Conservation (phyloP, 202 grass and related monocot genomes). For the Schoenoplectus triqueter region DNA sequence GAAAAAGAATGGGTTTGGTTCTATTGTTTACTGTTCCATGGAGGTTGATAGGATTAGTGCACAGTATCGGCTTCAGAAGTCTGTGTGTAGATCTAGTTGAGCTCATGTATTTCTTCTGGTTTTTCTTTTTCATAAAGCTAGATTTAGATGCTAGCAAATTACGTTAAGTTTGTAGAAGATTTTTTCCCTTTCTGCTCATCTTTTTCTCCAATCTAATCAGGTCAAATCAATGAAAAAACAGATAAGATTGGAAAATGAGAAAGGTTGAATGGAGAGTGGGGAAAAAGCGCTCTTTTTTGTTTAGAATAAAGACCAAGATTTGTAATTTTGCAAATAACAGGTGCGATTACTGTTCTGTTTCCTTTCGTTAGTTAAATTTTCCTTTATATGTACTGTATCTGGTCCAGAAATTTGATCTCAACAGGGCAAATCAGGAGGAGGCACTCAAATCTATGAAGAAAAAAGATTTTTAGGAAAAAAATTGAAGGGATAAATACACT, state of each 20-base stretch:
- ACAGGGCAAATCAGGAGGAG: not conserved
- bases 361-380: not conserved
- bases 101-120: conserved; percentile 29
- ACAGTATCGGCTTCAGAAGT: conserved; percentile 31
- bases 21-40: conserved; percentile 50
- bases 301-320: not conserved
- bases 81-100: conserved; percentile 44
- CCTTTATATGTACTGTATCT: not conserved
- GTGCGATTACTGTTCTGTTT: not conserved
- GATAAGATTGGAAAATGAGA: not conserved
- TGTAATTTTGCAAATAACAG: not conserved
- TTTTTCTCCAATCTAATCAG: not conserved
- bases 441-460: not conserved
- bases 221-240: not conserved
- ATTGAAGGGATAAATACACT: too few relatives aligned
- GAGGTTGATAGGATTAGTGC: conserved; percentile 47
- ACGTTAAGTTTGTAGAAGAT: not conserved
- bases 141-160: conserved; percentile 3
- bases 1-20: conserved; percentile 43
- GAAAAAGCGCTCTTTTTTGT: not conserved
- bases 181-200: not conserved
- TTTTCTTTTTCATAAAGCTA: conserved; percentile 24
- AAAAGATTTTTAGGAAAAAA: not conserved
- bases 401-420: too few relatives aligned
- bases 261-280: not conserved